Evolutionary conservation across 768 basidiomycete species (phyloP), one percentile per base, ranked within the genome.

Genomic region (Mycena indigotica): DNA sequence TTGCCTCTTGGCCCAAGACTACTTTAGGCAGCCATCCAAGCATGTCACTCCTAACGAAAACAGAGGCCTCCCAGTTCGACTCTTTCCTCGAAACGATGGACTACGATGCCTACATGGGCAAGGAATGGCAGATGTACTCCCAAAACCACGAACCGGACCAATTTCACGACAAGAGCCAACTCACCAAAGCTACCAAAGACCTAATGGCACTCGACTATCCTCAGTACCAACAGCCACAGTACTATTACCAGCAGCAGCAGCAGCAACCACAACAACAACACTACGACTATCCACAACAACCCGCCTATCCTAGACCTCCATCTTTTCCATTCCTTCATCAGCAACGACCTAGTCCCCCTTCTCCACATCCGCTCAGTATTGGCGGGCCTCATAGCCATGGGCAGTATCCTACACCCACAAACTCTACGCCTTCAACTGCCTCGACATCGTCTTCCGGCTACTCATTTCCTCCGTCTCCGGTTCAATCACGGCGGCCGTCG

Each of bases 141-240:
- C 61, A 62, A 58, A 46, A 49, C 44, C 64, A 35, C n/a, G 61
- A 56, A n/a, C 19, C 44, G 30, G 79, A 80, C 16, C 68, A 73
- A 12, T 71, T 80, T 52, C 82, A 75, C 55, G 84, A 83, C 57
- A 84, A 77, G 56, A 85, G 88, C 53, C 85, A 85, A 2, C 80
- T 93, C 53, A 74, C 87, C 52, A 88, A 87, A 72, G 90, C 90
- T 0, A 93, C 91, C 0, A 91, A 89, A 70, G 89, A 92, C 70
- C 82, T 93, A 41, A 91, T 93, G 85, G 78, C 88, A 3, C 77
- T 91, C 25, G 88, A 88, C 57, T 63, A 75, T 25, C 77, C 71
- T 15, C 72, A 67, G 5, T 84, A 60, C 52, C 59, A 65, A 50
- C 64, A 61, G 41, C 54, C 58, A 55, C 57, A 68, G 58, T 61